phyloP scores from a whole-genome alignment of 2,329 filamentous ascomycete genomes.

The Tetracladium maxilliforme region DNA sequence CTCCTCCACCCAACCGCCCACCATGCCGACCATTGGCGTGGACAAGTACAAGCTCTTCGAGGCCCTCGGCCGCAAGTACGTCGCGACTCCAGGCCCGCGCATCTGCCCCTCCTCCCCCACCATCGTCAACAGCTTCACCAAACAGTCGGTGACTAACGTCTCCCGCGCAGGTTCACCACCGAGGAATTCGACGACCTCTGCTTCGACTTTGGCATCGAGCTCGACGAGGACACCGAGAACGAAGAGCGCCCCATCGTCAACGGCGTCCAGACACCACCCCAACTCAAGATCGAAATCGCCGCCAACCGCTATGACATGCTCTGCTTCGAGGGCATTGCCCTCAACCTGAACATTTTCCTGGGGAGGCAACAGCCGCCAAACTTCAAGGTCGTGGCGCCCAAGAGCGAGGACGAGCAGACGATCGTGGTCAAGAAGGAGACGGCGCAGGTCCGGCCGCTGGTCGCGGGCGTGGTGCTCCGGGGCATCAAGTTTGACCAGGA shows the following conservation, averaged over 20 bases:
- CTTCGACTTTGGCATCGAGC: slow-evolving; percentile 92
- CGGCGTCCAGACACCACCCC: slow-evolving; percentile 72
- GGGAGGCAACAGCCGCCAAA: slow-evolving; percentile 63
- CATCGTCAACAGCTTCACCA: slow-evolving; percentile 13
- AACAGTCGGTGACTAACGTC: slow-evolving; percentile 7
- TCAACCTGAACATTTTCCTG: slow-evolving; percentile 92
- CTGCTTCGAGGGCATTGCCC: slow-evolving; percentile 89
- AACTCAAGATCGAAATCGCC: slow-evolving; percentile 96
- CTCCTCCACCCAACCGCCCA: slow-evolving; percentile 22
- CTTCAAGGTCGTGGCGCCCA: slow-evolving; percentile 60
- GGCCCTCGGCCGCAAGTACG: slow-evolving; percentile 76
- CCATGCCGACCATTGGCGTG: slow-evolving; percentile 91
- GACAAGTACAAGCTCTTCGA: slow-evolving; percentile 94
- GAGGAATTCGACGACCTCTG: slow-evolving; percentile 94
- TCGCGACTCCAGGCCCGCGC: slow-evolving; percentile 14
- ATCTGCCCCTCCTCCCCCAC: slow-evolving; percentile 5
- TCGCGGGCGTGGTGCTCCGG: slow-evolving; percentile 78
- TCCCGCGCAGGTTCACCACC: slow-evolving; percentile 56
- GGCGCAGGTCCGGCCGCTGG: slow-evolving; percentile 66
- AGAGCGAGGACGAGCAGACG: slow-evolving; percentile 59
- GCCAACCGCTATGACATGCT: slow-evolving; percentile 93
- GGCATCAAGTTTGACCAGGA: slow-evolving; percentile 85
- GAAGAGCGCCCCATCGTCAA: slow-evolving; percentile 55
- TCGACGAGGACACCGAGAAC: slow-evolving; percentile 64
- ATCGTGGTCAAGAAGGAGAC: slow-evolving; percentile 70